Evolutionary conservation across 2,329 filamentous ascomycete genomes (phyloP), one percentile per base, ranked within the genome.

Genomic region (Amauroascus niger): DNA sequence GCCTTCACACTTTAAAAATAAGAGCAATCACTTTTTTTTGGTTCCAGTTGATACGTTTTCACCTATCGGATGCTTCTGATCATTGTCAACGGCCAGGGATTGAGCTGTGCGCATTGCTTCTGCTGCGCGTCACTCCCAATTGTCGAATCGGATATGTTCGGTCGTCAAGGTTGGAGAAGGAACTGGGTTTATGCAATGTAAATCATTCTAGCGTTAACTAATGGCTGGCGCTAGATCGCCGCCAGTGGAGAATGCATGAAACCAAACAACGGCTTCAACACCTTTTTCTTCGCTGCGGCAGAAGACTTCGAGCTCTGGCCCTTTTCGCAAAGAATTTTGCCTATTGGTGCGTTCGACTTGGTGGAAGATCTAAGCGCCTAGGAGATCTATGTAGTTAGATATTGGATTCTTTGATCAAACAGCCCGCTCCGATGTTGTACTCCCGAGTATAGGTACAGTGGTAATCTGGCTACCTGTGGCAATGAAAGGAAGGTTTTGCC

Each of bases 1-100:
- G 26, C 16, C 24, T 32, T 45, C 32, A 20, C 30, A 48, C n/a
- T 37, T 8, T 24, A 35, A 35, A 48, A 48, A 48, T 48, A 35
- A 33, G 45, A 48, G 45, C 45, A 35, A 26, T 48, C 45, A 48
- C 9, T 18, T 48, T 48, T 26, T 20, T 22, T 48, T 22, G 14
- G 1, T 9, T 11, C 14, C n/a, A n/a, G n/a, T 47, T 33, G 8
- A 2, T 14, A 18, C 6, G 32, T 6, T 24, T 18, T 11, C 26
- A 18, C 26, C n/a, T 18, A 13, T 30, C 44, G 13, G 8, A 47
- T 33, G 13, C 24, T 5, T 13, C 16, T 43, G 40, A 18, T 14
- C 14, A 43, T 26, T 43, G 11, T 43, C 40, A 26, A 26, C 33
- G 13, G 33, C 5, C 37, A 20, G 37, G 16, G 18, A 40, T n/a